Evolutionary conservation across 108 stramenopile species (phyloP).

Genomic region (Mediolabrus comicus): DNA sequence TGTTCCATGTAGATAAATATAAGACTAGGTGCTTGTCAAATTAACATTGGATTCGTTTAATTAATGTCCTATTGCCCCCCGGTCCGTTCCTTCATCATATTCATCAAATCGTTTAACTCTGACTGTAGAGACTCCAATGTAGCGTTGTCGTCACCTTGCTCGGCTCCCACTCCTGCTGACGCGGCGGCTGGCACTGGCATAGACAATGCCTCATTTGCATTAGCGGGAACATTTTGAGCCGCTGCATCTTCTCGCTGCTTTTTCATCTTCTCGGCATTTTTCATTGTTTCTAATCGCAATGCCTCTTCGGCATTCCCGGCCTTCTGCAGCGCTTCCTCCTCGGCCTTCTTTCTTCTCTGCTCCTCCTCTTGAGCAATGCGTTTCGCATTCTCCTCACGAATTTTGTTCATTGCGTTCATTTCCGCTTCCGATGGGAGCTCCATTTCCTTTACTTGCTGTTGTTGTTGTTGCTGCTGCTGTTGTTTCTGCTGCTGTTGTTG

Average conservation of each 20-base stretch:
- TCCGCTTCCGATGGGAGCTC: background rate
- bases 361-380: background rate
- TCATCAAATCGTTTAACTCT: background rate
- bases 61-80: background rate
- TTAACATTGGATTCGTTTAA: too few species aligned
- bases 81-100: background rate
- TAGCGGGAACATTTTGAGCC: background rate
- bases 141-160: background rate
- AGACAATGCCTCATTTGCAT: background rate
- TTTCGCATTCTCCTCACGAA: background rate
- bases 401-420: background rate
- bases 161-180: background rate
- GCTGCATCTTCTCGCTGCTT: background rate
- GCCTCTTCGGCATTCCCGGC: background rate
- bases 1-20: too few species aligned
- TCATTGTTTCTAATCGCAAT: background rate
- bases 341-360: background rate
- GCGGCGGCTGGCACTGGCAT: background rate
- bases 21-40: too few species aligned
- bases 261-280: background rate
- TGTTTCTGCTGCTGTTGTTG: background rate
- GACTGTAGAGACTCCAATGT: background rate
- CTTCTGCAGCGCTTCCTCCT: conserved; percentile 6
- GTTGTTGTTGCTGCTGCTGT: background rate
- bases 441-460: background rate